Base-by-base conservation (phyloP, 2,329 filamentous ascomycete genomes). In the Volutella citrinella region DNA sequence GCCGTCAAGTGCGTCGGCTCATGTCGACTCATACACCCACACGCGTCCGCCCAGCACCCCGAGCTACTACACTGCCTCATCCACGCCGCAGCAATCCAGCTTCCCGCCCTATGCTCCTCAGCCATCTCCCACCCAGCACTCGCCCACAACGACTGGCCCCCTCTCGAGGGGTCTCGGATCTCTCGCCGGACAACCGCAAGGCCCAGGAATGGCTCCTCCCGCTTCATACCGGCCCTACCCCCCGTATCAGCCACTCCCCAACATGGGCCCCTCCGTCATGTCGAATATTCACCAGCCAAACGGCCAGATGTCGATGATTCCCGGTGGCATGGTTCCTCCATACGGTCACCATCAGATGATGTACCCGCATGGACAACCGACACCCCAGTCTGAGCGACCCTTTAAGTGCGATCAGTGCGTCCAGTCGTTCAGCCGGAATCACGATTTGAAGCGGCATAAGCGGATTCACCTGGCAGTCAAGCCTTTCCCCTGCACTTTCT, bases 361-460 rank as follows among this genome's bases (percentile, higher is more conserved):
- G 62, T 86, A 87, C 40, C 59, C 63, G 14, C 67, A 68, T 14
- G 65, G 68, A 9, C 76, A 76, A 37, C 70, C 74, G 12, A 49
- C 53, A 14, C 49, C 60, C 7, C 65, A 67, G 18, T 82, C 84
- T 36, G 91, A 97, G 49, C 80, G 91, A 6, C 93, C 93, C 0
- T 97, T 95, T 70, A 90, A 90, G 63, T 98, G 93, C 59, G 89
- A 97, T 50, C 77, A 86, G 56, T 98, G 93, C 55, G 80, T 86
- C 1, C 88, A 95, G 59, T 90, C 87, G 22, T 98, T 98, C 68
- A 97, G 95, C 61, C 76, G 93, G 5, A 97, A 97, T 47, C 93
- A 97, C 56, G 93, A 97, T 56, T 64, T 97, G 51, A 98, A 98
- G 66, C 78, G 93, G 32, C 93, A 98, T 61, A 95, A 95, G 70